A percentile compares a stretch with the other conserved stretches of the same genome.
phyloP scores from a whole-genome alignment of 2,329 filamentous ascomycete species.

The Fusarium solani-melongenae region DNA sequence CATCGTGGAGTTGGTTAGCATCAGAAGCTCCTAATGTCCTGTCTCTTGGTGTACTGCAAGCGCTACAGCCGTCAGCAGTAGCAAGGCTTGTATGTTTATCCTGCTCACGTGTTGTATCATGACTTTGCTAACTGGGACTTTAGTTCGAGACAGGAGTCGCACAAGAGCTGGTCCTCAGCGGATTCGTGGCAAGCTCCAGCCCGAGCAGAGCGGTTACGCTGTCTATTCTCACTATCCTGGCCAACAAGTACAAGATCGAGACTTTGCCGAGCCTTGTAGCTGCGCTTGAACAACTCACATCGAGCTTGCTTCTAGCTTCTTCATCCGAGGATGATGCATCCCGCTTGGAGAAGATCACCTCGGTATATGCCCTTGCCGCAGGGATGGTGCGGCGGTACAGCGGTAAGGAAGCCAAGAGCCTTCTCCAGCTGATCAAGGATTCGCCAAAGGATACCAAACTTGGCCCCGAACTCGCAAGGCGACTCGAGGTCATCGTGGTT shows the following conservation, averaged over 20 bases:
- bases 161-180: constrained; percentile 49
- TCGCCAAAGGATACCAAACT: constrained; percentile 48
- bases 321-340: constrained; percentile 10
- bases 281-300: constrained; percentile 42
- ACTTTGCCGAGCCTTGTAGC: constrained; percentile 41
- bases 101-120: neutral
- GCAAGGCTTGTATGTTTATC: constrained; percentile 47
- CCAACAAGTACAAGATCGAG: constrained; percentile 59
- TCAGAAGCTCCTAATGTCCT: constrained; percentile 47
- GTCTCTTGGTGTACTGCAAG: constrained; percentile 53
- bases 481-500: constrained; percentile 56
- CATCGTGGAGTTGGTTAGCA: constrained; percentile 49
- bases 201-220: constrained; percentile 44
- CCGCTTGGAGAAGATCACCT: constrained; percentile 44
- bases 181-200: constrained; percentile 28
- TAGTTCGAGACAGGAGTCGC: constrained; percentile 52
- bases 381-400: constrained; percentile 53
- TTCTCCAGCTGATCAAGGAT: constrained; percentile 51
- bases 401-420: constrained; percentile 47
- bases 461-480: constrained; percentile 55
- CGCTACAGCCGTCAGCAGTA: constrained; percentile 49
- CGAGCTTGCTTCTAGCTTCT: constrained; percentile 29
- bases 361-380: constrained; percentile 50
- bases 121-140: constrained; percentile 12
- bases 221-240: constrained; percentile 54